These are phyloP conservation scores for Myriosclerotinia scirpicola DNA, from an alignment of 2,329 filamentous ascomycete genomes.

Conservation along the genomic window DNA sequence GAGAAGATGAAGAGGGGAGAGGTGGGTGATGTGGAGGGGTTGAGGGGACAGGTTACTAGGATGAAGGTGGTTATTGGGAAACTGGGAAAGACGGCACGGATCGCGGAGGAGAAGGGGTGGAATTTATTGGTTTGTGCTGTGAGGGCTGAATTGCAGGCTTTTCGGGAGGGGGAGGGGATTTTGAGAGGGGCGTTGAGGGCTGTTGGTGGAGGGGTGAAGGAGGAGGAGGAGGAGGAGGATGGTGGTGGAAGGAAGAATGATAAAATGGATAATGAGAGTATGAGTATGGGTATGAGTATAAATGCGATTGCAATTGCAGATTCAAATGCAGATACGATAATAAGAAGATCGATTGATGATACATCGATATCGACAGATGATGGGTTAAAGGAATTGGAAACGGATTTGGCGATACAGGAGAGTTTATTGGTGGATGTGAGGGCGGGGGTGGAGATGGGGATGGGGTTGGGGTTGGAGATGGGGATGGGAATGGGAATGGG, in stretches of 20 bases:
- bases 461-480: background rate
- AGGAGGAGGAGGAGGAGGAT: conserved; percentile 23
- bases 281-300: background rate
- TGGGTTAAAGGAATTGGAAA: conserved; percentile 14
- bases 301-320: too few relatives aligned
- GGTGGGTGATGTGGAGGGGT: conserved; percentile 45
- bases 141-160: conserved; percentile 70
- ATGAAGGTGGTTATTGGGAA: conserved; percentile 58
- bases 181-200: conserved; percentile 45
- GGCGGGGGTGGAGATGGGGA: background rate
- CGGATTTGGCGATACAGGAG: conserved; percentile 11
- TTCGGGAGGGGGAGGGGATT: conserved; percentile 59
- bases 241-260: conserved; percentile 28
- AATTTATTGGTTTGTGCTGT: conserved; percentile 74
- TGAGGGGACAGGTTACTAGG: conserved; percentile 49
- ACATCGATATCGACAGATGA: background rate
- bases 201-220: background rate
- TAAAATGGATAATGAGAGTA: conserved; percentile 7
- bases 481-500: background rate
- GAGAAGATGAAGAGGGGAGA: conserved; percentile 50
- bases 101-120: conserved; percentile 65
- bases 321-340: too few relatives aligned
- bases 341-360: background rate
- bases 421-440: background rate
- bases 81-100: conserved; percentile 54